Evolutionary conservation across 495 filamentous ascomycete species (phyloP), one percentile per base, ranked within the genome.

Genomic region (Emericellopsis terricola): DNA sequence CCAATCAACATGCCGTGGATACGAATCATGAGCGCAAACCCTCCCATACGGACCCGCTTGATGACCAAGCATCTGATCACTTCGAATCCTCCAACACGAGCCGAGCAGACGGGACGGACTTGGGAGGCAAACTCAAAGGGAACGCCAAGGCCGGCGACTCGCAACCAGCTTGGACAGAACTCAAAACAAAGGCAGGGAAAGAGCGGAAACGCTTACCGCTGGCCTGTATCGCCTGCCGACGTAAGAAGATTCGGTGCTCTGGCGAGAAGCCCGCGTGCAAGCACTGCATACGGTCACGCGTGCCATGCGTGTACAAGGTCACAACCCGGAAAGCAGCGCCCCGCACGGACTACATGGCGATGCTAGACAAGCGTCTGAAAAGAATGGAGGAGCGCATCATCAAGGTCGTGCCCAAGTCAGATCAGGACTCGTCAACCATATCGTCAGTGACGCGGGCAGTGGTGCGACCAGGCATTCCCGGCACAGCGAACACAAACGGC

Each of bases 281-380:
- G 50, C 89, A 97, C 60, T 97, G 89, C 53, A 69, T 91, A 38
- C 69, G 85, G 33, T 93, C 84, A 36, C 71, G 89, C 27, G 92
- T 92, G 45, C 87, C 89, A 4, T 97, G 89, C 51, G 84, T 96
- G n/a, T 97, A 97, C 65, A 96, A 96, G 48, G 81, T 92, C 29
- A 94, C 87, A 0, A 84, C 85, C 8, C 65, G 89, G 40, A 96
- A 94, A 51, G 86, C 85, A 2, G 84, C 86, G n/a, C 87, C 89
- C 24, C 68, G 89, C 37, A 94, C 87, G 11, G 89, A 96, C 52
- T 97, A 96, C 53, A 97, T 96, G 89, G 87, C 87, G 11, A 97
- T 94, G 87, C 55, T 96, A 41, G 89, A 97, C 53, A 91, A 92
- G 53, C 64, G 87, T 36, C 51, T 89, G 38, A 87, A 83, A 59